These are phyloP conservation scores for Stagonosporopsis rhizophila DNA, from an alignment of 2,329 filamentous ascomycete genomes.

Conservation along the genomic window DNA sequence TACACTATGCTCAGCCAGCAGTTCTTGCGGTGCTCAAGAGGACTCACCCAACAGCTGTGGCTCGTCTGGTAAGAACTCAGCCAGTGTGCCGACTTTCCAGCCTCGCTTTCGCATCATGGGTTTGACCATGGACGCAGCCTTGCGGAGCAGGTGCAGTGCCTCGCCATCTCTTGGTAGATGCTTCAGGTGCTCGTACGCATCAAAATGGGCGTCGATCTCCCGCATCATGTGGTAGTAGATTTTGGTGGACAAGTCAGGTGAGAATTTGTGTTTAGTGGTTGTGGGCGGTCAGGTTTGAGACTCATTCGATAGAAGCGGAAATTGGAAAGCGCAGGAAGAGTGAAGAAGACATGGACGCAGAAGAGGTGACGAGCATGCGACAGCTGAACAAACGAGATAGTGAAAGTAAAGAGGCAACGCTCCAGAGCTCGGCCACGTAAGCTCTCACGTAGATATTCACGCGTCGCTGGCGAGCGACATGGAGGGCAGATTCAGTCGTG, in stretches of 20 bases:
- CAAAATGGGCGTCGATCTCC: slow-evolving; percentile 58
- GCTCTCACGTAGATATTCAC: slow-evolving; percentile 30
- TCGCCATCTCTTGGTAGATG: slow-evolving; percentile 54
- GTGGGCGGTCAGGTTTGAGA: slow-evolving; percentile 1
- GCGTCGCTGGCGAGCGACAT: slow-evolving; percentile 24
- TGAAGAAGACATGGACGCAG: slow-evolving; percentile 8
- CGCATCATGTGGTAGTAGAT: slow-evolving; percentile 36
- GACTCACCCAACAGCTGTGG: slow-evolving; percentile 71
- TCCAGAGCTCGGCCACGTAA: slow-evolving; percentile 33
- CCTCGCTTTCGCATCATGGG: slow-evolving; percentile 88
- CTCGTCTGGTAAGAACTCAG: slow-evolving; percentile 84
- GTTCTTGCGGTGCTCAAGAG: neutral
- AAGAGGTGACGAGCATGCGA: slow-evolving; percentile 14
- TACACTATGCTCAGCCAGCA: slow-evolving; percentile 29
- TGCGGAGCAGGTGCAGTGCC: slow-evolving; percentile 70
- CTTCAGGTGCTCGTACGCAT: slow-evolving; percentile 58
- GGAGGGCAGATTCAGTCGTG: slow-evolving; percentile 12
- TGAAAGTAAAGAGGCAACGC: slow-evolving; percentile 21
- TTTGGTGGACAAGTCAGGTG: neutral
- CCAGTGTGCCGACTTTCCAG: slow-evolving; percentile 80
- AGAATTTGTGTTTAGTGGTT: neutral
- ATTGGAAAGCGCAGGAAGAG: neutral
- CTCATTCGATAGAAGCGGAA: slow-evolving; percentile 1
- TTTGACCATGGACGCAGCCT: slow-evolving; percentile 87
- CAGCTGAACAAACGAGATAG: slow-evolving; percentile 15